Evolutionary conservation across 306 rosid genomes (phyloP).

Genomic region (Glycine soja): DNA sequence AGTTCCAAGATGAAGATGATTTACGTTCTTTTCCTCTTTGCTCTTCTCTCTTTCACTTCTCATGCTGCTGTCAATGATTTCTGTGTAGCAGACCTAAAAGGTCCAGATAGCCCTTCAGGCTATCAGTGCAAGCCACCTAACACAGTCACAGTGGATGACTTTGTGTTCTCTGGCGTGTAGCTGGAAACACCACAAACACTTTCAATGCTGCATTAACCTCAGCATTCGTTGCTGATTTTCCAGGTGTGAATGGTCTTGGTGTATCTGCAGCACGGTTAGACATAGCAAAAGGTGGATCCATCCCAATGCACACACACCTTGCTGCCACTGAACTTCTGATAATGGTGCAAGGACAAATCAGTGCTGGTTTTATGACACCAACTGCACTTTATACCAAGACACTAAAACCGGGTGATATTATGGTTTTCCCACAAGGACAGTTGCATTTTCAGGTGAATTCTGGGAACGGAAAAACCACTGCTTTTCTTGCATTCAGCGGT

Average conservation of each 20-base stretch:
- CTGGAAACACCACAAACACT: slow-evolving; percentile 51
- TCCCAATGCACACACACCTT: slow-evolving; percentile 74
- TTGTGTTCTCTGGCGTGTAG: slow-evolving; percentile 54
- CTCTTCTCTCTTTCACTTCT: slow-evolving; percentile 4
- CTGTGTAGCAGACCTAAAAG: slow-evolving; percentile 63
- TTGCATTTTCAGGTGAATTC: slow-evolving; percentile 71
- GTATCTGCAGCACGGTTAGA: slow-evolving; percentile 62
- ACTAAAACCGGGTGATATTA: slow-evolving; percentile 58
- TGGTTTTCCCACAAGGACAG: slow-evolving; percentile 72
- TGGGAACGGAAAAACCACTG: slow-evolving; percentile 48
- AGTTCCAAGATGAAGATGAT: not conserved
- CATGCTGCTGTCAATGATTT: slow-evolving; percentile 57
- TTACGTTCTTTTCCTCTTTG: not conserved
- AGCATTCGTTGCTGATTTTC: slow-evolving; percentile 61
- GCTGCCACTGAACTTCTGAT: slow-evolving; percentile 61
- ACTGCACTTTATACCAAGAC: slow-evolving; percentile 52
- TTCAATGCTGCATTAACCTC: slow-evolving; percentile 60
- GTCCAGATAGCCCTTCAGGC: slow-evolving; percentile 58
- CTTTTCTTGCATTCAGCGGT: slow-evolving; percentile 58
- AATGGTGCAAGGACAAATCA: slow-evolving; percentile 54
- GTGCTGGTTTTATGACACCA: slow-evolving; percentile 66
- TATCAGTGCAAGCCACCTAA: slow-evolving; percentile 54
- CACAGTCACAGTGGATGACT: slow-evolving; percentile 56
- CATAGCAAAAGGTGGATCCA: slow-evolving; percentile 55
- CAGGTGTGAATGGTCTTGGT: slow-evolving; percentile 68